Base-by-base conservation (phyloP, 78 protist species). In the Polysphondylium violaceum region DNA sequence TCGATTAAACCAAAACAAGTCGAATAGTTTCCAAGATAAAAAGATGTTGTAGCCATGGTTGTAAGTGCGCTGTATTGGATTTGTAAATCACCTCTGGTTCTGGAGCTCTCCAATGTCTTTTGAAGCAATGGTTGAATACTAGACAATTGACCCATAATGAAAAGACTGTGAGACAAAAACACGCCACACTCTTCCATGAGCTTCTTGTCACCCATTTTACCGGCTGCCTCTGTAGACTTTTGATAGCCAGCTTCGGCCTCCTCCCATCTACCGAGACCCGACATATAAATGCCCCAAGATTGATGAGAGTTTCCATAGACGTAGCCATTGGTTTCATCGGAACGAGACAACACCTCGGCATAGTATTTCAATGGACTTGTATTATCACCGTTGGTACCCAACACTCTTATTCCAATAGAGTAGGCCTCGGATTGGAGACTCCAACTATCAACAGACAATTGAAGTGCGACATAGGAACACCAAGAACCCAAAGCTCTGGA, bases 301-400 rank as follows among this genome's bases (percentile, higher is more conserved):
- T 83, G 91, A 83, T 83, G 91, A 19, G 78, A 68, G 44, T 83
- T 83, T 21, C 91, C 91, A 83, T 59, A 83, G 7, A 83, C 91
- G 33, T 68, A 83, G 2, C 73, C 59, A 83, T 83, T 83, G 21
- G 91, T 83, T 44, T 83, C 78, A 55, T 69, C 73, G 27, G 76
- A 68, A 29, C 73, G 23, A 0, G 81, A 43, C 4, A 83, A 23
- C 2, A 83, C 44, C n/a, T 51, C 91, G 9, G 91, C 77, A 69
- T 83, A 83, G 68, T 83, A 83, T 58, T 69, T 83, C 21, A 83
- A 33, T 6, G 91, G 77, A 29, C 74, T 69, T 2, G 91, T 29
- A 40, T 60, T 35, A 43, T 83, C 44, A 53, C 91, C 91, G 58
- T 69, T 83, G 55, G 47, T 27, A 59, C 91, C 91, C 4, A 83